Evolutionary conservation across 805 yeast species (phyloP), one percentile per base, ranked within the genome.

Genomic region (Yamadazyma olivae): DNA sequence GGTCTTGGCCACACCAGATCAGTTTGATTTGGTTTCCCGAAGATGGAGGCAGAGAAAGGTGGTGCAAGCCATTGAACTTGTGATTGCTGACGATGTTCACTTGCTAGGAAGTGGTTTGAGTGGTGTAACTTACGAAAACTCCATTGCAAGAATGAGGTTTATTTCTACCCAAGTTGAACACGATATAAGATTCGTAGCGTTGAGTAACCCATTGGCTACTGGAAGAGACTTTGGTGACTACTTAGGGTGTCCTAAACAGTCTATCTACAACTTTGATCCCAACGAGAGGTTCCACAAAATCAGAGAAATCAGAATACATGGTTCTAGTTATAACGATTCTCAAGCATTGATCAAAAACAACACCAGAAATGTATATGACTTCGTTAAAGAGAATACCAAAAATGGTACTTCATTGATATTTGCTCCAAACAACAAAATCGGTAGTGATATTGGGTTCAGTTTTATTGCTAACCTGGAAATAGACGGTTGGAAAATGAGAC

Each of bases 141-240:
- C 79, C 2, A 59, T 91, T 4, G 69, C 93, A 1, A 68, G 98
- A 47, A 71, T 86, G 75, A 67, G 83, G 41, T 78, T 83, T 43
- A 76, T 89, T 55, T 65, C 80, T 0, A 68, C 75, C 1, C 93
- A 86, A 45, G 52, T 81, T n/a, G 83, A 80, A 22, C 65, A 60
- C 2, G 44, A 36, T 2, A 53, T 65, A 1, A 62, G 98, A 44
- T 56, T 89, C 17, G 74, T 91, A n/a, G 90, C 78, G 0, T 61
- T 91, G 17, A 70, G 85, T 0, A 69, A 78, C 1, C 77, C 95
- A 2, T 55, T 91, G 26, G 78, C 93, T 0, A 84, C 81, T 51
- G 85, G 83, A 3, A 70, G 77, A 34, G 96, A 87, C 45, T 59
- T 90, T 39, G 91, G 85, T 1, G 86, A 82, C 36, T 93, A 98